Percentiles rank a stretch among this genome's conserved stretches.
These are phyloP conservation scores for Pholiota molesta DNA, from an alignment of 768 basidiomycete species.

Conservation along the genomic window DNA sequence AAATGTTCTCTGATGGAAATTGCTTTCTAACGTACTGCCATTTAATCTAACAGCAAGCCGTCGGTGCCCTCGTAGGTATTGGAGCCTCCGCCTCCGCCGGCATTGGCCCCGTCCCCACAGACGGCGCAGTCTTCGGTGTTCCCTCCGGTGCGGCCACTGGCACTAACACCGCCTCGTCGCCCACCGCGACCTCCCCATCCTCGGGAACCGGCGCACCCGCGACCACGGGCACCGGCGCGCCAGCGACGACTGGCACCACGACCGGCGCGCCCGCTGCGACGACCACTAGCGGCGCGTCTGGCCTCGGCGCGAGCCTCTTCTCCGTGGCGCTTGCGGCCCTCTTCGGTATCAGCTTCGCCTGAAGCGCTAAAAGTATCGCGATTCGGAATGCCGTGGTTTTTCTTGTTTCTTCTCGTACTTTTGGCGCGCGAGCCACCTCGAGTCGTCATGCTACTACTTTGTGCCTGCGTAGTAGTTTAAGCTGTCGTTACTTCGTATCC, in stretches of 20 bases:
- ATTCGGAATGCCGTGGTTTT: too few relatives aligned
- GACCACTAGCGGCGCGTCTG: slow-evolving; percentile 9
- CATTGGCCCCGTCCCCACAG: slow-evolving; percentile 41
- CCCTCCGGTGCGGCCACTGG: slow-evolving; percentile 14
- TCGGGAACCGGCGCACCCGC: neutral
- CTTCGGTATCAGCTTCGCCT: slow-evolving; percentile 17
- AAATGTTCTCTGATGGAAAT: too few relatives aligned
- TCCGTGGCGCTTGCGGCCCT: slow-evolving; percentile 16
- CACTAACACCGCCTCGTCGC: slow-evolving; percentile 20
- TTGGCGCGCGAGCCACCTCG: too few relatives aligned
- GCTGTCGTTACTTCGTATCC: too few relatives aligned
- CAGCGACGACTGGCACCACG: slow-evolving; percentile 3
- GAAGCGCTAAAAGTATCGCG: neutral
- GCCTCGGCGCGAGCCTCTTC: slow-evolving; percentile 15
- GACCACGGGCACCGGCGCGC: neutral
- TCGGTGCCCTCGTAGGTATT: slow-evolving; percentile 43
- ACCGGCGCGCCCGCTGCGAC: slow-evolving; percentile 8
- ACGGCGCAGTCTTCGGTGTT: slow-evolving; percentile 29
- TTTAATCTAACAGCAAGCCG: slow-evolving; percentile 36
- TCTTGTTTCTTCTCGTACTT: too few relatives aligned
- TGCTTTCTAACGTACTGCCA: neutral
- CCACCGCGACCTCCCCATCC: slow-evolving; percentile 17
- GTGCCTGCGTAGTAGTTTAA: too few relatives aligned
- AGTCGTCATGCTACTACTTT: too few relatives aligned
- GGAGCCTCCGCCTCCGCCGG: slow-evolving; percentile 51